Evolutionary conservation across 768 basidiomycete genomes (phyloP).

Genomic region (Auricularia sp.): DNA sequence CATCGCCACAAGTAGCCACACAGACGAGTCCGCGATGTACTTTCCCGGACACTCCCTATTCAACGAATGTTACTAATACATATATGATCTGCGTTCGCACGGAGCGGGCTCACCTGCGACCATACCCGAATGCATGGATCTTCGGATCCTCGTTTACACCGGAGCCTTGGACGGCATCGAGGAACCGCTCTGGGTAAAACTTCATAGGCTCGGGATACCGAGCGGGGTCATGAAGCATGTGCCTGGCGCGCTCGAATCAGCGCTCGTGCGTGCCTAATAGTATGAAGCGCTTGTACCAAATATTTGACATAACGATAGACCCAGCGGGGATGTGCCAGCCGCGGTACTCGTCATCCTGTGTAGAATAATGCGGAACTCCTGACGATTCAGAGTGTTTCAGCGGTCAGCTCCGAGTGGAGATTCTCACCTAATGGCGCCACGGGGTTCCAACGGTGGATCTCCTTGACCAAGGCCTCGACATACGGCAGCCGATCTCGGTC

Average conservation of each 20-base stretch:
- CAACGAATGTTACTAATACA: too few species aligned
- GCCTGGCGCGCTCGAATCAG: conserved; percentile 10
- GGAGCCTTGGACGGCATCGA: conserved; percentile 5
- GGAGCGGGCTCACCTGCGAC: too few species aligned
- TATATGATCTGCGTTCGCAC: too few species aligned
- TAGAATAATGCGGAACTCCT: conserved; percentile 42
- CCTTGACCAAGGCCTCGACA: conserved; percentile 23
- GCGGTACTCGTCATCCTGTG: conserved; percentile 40
- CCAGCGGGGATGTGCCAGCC: conserved; percentile 37
- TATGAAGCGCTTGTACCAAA: conserved; percentile 9
- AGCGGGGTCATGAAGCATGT: conserved; percentile 24
- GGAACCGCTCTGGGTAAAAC: conserved; percentile 31
- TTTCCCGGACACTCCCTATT: too few species aligned
- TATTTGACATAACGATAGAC: conserved; percentile 19
- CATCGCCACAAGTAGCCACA: too few species aligned
- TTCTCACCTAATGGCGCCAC: conserved; percentile 15
- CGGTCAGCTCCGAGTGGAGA: too few species aligned
- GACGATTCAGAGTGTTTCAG: conserved; percentile 9
- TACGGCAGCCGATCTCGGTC: conserved; percentile 24
- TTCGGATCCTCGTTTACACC: too few species aligned
- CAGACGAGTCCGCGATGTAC: too few species aligned
- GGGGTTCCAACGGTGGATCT: conserved; percentile 23
- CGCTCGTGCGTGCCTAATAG: too few species aligned
- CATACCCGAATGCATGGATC: too few species aligned
- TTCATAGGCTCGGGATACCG: conserved; percentile 24